Base-by-base conservation (phyloP, 768 basidiomycete genomes). In the Pluteus cervinus region DNA sequence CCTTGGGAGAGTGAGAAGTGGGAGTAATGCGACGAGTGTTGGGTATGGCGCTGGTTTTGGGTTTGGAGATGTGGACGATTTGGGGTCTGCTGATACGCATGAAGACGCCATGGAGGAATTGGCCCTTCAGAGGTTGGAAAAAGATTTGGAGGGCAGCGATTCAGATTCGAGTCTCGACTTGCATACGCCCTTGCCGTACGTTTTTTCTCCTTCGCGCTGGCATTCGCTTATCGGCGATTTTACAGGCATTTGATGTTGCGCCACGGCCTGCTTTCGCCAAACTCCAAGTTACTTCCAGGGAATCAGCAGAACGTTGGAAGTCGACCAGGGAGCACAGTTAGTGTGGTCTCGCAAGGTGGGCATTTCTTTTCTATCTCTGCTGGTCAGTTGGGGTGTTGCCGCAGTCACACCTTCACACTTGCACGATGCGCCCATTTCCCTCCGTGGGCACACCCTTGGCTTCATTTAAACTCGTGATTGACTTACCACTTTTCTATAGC, bases 111-210 rank as follows among this genome's bases (percentile, higher is more conserved):
- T 28, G 18, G 31, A 44, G 24, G 39, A 29, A 17, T 36, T 35
- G 20, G 36, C 7, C 14, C 3, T 3, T 15, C 26, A n/a, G 36
- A 41, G 22, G 34, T 30, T 54, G 24, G 54, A 49, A 35, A 49
- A 45, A 30, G 44, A 50, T 28, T 25, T 46, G 18, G 54, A 48
- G 23, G 57, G 55, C 4, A 58, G 61, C 17, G 75, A 73, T n/a
- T 69, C 68, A 1, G 78, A 80, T 58, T 81, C 79, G 12, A 79
- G 76, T 54, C 52, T 82, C 34, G 81, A 83, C 57, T 49, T 83
- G 22, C 79, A 81, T 47, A 83, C 81, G 1, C 79, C 80, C 0
- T 52, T 83, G 7, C 79, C 81, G 80, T 81, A 48, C 57, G 80
- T 74, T 7, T 41, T 40, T 33, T 37, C 26, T 29, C 37, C 37